Conservation (phyloP, 2,329 filamentous ascomycete species). For the Fusarium beomiforme region DNA sequence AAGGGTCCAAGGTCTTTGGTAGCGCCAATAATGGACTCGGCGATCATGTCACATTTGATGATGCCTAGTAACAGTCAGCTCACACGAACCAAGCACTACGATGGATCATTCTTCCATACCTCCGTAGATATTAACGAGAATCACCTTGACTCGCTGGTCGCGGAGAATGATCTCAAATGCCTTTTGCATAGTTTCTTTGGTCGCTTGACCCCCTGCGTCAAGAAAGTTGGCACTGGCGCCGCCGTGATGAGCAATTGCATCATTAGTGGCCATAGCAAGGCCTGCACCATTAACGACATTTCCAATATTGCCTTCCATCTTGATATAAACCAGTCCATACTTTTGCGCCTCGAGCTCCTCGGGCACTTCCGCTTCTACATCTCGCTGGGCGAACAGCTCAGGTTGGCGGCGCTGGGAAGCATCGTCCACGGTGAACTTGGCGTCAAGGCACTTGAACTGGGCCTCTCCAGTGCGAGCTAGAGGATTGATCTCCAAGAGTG, state of each 20-base stretch:
- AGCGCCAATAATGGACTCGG: neutral
- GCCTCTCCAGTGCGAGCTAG: neutral
- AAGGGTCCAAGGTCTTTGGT: neutral
- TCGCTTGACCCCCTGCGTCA: slow-evolving; percentile 1
- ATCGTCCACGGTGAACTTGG: neutral
- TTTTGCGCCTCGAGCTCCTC: neutral
- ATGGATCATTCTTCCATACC: neutral
- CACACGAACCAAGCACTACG: neutral
- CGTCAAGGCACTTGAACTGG: neutral
- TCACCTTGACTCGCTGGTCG: neutral
- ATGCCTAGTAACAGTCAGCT: neutral
- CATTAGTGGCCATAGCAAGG: slow-evolving; percentile 7
- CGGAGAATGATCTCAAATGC: slow-evolving; percentile 10
- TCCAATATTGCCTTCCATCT: slow-evolving; percentile 2
- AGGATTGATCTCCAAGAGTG: neutral
- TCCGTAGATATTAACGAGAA: slow-evolving; percentile 7
- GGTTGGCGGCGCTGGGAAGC: neutral
- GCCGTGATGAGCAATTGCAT: neutral
- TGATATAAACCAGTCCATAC: slow-evolving; percentile 5
- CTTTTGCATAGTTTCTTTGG: slow-evolving; percentile 1
- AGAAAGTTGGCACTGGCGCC: slow-evolving; percentile 1
- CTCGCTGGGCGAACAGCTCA: neutral
- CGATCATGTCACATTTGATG: slow-evolving; percentile 1
- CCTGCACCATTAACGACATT: slow-evolving; percentile 7
- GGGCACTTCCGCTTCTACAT: neutral